Conservation (phyloP, 768 basidiomycete species). For the Tricholoma flavovirens region DNA sequence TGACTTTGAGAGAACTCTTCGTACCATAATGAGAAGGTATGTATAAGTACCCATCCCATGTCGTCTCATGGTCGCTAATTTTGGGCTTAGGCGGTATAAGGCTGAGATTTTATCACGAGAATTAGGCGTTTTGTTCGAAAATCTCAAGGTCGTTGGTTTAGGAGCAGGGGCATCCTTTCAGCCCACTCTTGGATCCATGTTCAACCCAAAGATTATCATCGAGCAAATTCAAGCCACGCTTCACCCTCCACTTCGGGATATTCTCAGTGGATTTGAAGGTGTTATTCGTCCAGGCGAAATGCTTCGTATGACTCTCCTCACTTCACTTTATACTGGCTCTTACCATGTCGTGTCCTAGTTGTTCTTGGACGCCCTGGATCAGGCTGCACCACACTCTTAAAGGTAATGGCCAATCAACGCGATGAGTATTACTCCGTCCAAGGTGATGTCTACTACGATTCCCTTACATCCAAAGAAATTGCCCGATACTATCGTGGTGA, state of each 20-base stretch:
- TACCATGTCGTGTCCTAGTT: slow-evolving; percentile 36
- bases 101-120: slow-evolving; percentile 28
- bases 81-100: slow-evolving; percentile 13
- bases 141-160: slow-evolving; percentile 54
- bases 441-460: slow-evolving; percentile 73
- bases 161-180: slow-evolving; percentile 52
- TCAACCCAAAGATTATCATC: slow-evolving; percentile 47
- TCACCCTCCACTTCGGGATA: slow-evolving; percentile 59
- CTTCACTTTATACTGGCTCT: neutral
- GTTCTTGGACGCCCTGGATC: slow-evolving; percentile 83
- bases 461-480: slow-evolving; percentile 62
- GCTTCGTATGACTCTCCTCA: slow-evolving; percentile 50
- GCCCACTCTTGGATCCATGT: slow-evolving; percentile 54
- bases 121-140: slow-evolving; percentile 56
- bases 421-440: slow-evolving; percentile 60
- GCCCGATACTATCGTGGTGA: slow-evolving; percentile 67
- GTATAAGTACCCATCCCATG: no score
- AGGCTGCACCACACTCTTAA: slow-evolving; percentile 82
- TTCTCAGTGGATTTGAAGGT: slow-evolving; percentile 60
- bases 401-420: slow-evolving; percentile 72
- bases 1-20: slow-evolving; percentile 32
- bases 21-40: slow-evolving; percentile 28
- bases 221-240: slow-evolving; percentile 38
- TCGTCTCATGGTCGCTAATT: neutral
- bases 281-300: slow-evolving; percentile 67